Evolutionary conservation across 2,329 filamentous ascomycete species (phyloP).

Genomic region (Aphanocladium album): DNA sequence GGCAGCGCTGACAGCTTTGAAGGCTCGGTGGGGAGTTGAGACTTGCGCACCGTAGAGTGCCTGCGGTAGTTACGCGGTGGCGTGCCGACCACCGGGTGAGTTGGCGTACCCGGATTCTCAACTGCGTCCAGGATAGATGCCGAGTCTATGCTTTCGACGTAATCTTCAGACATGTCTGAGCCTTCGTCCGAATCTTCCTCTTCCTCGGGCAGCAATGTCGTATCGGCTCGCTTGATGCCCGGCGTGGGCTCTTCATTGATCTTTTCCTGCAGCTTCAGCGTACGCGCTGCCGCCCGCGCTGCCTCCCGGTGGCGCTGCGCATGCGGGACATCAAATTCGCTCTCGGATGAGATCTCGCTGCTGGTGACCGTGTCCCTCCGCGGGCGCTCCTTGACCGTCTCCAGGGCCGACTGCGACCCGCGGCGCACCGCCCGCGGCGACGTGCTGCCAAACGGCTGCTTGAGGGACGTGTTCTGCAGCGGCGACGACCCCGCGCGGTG

Average conservation of each 20-base stretch:
- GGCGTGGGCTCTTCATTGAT: conserved; percentile 34
- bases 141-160: conserved; percentile 64
- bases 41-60: conserved; percentile 60
- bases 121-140: conserved; percentile 64
- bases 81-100: conserved; percentile 57
- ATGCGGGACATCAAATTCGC: conserved; percentile 64
- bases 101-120: conserved; percentile 48
- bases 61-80: conserved; percentile 56
- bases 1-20: conserved; percentile 61
- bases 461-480: conserved; percentile 60
- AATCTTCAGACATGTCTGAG: conserved; percentile 60
- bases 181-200: conserved; percentile 57
- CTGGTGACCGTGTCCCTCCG: conserved; percentile 74
- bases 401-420: conserved; percentile 67
- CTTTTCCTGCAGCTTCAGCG: conserved; percentile 32
- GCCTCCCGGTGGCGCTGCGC: conserved; percentile 61
- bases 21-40: conserved; percentile 50
- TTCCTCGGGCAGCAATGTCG: conserved; percentile 51
- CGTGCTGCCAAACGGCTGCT: conserved; percentile 45
- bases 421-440: conserved; percentile 50
- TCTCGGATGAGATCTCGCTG: conserved; percentile 78
- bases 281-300: conserved; percentile 49
- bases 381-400: conserved; percentile 62
- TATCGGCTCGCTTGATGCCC: conserved; percentile 41
- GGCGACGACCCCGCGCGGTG: conserved; percentile 85